Percentiles rank a stretch among this genome's conserved stretches.
Conservation (phyloP, 345 rosid genomes). For the Eucalyptus erythrocorys region DNA sequence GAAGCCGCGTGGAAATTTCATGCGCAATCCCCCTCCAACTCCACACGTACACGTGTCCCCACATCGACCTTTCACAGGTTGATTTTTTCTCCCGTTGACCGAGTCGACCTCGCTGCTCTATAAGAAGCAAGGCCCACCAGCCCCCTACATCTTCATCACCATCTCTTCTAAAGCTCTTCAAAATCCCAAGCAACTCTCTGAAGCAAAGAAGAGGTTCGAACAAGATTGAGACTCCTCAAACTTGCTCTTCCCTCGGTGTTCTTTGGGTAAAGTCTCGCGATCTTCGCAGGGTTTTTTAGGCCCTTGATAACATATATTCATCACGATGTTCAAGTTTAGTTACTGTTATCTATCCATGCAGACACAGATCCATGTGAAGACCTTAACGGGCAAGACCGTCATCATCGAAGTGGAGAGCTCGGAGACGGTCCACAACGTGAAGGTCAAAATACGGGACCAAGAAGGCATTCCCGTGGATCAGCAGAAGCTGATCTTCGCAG, state of each 20-base stretch:
- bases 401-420: neutral
- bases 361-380: neutral
- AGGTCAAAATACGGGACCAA: neutral
- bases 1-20: neutral
- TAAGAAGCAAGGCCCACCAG: neutral
- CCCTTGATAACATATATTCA: neutral
- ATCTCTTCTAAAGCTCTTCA: neutral
- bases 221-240: neutral
- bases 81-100: neutral
- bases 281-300: neutral
- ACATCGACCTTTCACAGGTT: neutral
- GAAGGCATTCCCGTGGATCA: neutral
- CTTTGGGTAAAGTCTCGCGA: neutral
- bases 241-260: neutral
- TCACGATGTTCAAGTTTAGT: neutral
- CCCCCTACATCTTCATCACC: neutral
- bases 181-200: neutral
- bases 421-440: neutral
- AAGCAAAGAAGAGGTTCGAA: neutral
- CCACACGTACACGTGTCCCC: neutral
- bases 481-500: neutral
- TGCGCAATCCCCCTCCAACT: neutral
- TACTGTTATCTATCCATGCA: neutral
- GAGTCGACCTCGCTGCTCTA: neutral
- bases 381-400: neutral